Evolutionary conservation across 176 grass and related monocot species (phyloP), one percentile per base, ranked within the genome.

Genomic region (Oryza meyeriana): DNA sequence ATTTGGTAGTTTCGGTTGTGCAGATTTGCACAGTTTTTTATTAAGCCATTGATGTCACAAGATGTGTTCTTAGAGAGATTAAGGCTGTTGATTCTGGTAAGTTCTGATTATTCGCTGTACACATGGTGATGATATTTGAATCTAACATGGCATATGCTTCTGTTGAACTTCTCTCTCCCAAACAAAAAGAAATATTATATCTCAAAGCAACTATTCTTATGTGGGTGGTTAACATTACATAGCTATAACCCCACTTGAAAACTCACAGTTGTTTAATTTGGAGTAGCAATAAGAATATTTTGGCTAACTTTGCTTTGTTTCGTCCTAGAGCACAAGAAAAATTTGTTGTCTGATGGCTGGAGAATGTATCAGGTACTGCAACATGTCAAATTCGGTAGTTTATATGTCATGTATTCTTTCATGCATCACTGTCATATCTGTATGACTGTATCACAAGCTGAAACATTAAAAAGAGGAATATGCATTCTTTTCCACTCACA

Each of bases 11-110:
- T 76, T 66, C 39, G 83, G 61, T 71, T 79, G 18, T 66, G 39
- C 86, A 98, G 96, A 90, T 98, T 95, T 91, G 84, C 96, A 8
- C 96, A 98, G 81, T 98, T 93, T 72, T 98, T 98, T 84, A 91
- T 98, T 69, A 95, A 87, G 76, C 96, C 96, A 14, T 78, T 98
- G 69, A 95, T 98, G 92, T 98, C 96, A 24, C 45, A 86, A 74
- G 96, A 93, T 85, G 96, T 91, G 92, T 94, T 84, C 80, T 89
- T 79, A 93, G 96, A 87, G 96, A 98, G 86, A 95, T 98, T 84
- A 98, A 95, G 85, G 92, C 96, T 77, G 93, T 98, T 52, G 93
- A 98, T 76, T 98, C 96, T 88, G 96, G 96, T 95, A 24, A 58
- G 52, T 58, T 58, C 52, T 24, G 83, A 85, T 52, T 22, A 69